Evolutionary conservation across 2,329 filamentous ascomycete genomes (phyloP).

Genomic region (Cryphonectria japonica): DNA sequence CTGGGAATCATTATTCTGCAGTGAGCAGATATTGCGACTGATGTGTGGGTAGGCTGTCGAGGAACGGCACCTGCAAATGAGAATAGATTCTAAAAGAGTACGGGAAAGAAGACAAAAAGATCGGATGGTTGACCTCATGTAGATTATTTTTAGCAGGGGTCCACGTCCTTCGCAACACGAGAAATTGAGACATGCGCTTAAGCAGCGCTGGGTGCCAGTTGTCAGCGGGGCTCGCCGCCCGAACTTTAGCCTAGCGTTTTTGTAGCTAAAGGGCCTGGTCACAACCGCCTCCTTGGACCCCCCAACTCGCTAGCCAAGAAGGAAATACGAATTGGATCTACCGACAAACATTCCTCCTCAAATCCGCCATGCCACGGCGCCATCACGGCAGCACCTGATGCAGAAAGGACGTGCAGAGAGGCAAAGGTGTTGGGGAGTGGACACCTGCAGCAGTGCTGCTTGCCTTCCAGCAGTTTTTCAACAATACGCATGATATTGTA

Average conservation of each 20-base stretch:
- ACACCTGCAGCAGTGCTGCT: not conserved
- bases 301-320: not conserved
- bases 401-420: not conserved
- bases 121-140: conserved; percentile 25
- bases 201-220: not conserved
- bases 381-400: not conserved
- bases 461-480: not conserved
- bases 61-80: not conserved
- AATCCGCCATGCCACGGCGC: conserved; percentile 5
- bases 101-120: not conserved
- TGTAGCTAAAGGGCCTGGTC: not conserved
- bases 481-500: not conserved
- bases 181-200: conserved; percentile 27
- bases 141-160: conserved; percentile 30
- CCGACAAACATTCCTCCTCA: not conserved
- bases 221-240: conserved; percentile 8
- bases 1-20: not conserved
- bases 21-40: not conserved
- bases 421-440: not conserved
- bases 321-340: conserved; percentile 13
- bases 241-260: conserved; percentile 4
- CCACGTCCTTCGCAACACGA: conserved; percentile 27
- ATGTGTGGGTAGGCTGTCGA: not conserved
- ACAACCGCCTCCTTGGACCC: not conserved
- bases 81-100: not conserved